A percentile compares a stretch with the other conserved stretches of the same genome.
Evolutionary conservation across 768 basidiomycete species (phyloP).

Genomic region (Cyclocybe aegerita): DNA sequence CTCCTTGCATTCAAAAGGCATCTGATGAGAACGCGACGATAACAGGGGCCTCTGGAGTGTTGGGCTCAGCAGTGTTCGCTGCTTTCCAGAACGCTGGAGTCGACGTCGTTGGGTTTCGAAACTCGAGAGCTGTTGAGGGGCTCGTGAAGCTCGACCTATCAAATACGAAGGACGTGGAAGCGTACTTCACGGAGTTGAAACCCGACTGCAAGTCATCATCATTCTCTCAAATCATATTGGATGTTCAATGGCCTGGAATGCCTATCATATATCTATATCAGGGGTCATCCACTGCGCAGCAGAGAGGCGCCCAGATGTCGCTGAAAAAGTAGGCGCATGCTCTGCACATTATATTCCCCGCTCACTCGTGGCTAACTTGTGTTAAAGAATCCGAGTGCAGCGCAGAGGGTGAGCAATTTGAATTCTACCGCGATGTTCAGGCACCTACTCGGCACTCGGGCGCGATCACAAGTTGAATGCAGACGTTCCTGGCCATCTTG

Average conservation of each 20-base stretch:
- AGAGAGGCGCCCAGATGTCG: conserved; percentile 89
- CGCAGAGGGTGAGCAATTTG: conserved; percentile 48
- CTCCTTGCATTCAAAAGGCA: not conserved
- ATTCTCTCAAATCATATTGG: too few relatives aligned
- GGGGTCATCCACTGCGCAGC: conserved; percentile 96
- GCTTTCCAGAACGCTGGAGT: conserved; percentile 52
- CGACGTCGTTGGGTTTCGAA: conserved; percentile 68
- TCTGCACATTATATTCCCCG: not conserved
- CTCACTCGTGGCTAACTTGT: conserved; percentile 5
- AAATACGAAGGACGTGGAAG: conserved; percentile 50
- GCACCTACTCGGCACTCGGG: not conserved
- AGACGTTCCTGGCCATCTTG: conserved; percentile 70
- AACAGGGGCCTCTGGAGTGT: conserved; percentile 87
- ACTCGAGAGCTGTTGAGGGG: conserved; percentile 59
- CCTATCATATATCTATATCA: conserved; percentile 19
- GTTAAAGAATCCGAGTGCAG: conserved; percentile 63
- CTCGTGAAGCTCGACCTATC: conserved; percentile 67
- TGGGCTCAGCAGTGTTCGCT: conserved; percentile 75
- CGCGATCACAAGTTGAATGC: conserved; percentile 66
- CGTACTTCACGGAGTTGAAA: conserved; percentile 52
- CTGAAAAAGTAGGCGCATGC: conserved; percentile 66
- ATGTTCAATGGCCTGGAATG: not conserved
- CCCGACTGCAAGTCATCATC: conserved; percentile 56
- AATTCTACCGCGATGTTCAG: not conserved
- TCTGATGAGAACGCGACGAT: not conserved